Evolutionary conservation across 768 basidiomycete genomes (phyloP).

Genomic region (Coprinellus aureogranulatus): DNA sequence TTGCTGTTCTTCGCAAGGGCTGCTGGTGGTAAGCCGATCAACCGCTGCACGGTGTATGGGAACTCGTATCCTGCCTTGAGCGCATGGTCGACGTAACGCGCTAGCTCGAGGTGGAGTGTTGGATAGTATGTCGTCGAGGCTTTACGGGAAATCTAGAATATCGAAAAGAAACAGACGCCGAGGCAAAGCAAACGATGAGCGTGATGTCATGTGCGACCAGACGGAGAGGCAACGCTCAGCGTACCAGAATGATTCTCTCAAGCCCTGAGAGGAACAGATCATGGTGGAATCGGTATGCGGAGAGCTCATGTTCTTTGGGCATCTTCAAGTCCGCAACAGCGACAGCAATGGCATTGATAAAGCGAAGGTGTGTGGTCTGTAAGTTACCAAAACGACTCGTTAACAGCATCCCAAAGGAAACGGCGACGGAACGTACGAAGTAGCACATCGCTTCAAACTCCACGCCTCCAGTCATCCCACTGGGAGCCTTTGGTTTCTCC

Average conservation of each 20-base stretch:
- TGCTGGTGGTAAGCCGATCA: conserved; percentile 76
- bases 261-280: conserved; percentile 91
- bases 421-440: conserved; percentile 58
- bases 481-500: conserved; percentile 90
- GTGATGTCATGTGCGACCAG: background rate
- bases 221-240: conserved; percentile 18
- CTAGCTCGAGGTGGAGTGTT: conserved; percentile 88
- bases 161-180: too few relatives aligned
- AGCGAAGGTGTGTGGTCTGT: conserved; percentile 84
- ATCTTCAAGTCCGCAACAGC: conserved; percentile 63
- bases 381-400: background rate
- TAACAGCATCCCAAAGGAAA: background rate
- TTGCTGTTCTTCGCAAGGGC: conserved; percentile 48
- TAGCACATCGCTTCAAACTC: conserved; percentile 98
- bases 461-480: conserved; percentile 98
- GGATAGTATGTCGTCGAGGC: conserved; percentile 95
- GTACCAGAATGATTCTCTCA: conserved; percentile 85
- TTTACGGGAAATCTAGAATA: conserved; percentile 81
- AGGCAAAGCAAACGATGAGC: background rate
- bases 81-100: conserved; percentile 77
- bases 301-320: conserved; percentile 67
- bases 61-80: conserved; percentile 67
- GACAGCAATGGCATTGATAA: conserved; percentile 78
- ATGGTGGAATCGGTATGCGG: conserved; percentile 77
- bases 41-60: conserved; percentile 76